phyloP scores from a whole-genome alignment of 2,329 filamentous ascomycete genomes.

The Metarhizium guizhouense region DNA sequence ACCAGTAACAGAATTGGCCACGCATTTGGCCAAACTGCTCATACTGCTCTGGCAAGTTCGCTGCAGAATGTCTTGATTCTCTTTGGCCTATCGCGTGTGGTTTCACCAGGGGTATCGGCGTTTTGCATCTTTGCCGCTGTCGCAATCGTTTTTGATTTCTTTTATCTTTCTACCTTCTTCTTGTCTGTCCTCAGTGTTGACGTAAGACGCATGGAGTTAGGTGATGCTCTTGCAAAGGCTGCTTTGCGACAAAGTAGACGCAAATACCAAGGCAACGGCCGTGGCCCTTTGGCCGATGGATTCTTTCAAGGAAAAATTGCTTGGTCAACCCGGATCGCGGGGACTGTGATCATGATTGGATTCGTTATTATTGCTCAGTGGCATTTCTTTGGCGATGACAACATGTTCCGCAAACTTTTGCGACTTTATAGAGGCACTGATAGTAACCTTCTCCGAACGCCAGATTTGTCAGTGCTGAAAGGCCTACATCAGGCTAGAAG shows the following conservation, averaged over 20 bases:
- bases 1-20: slow-evolving; percentile 62
- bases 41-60: slow-evolving; percentile 58
- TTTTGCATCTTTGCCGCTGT: slow-evolving; percentile 72
- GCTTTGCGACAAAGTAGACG: slow-evolving; percentile 31
- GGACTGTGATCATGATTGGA: slow-evolving; percentile 62
- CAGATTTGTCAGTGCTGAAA: slow-evolving; percentile 35
- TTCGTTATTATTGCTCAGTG: slow-evolving; percentile 68
- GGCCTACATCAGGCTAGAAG: slow-evolving; percentile 66
- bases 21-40: slow-evolving; percentile 64
- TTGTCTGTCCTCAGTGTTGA: slow-evolving; percentile 72
- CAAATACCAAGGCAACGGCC: slow-evolving; percentile 13
- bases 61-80: slow-evolving; percentile 61
- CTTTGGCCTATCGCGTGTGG: slow-evolving; percentile 54
- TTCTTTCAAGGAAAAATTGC: slow-evolving; percentile 56
- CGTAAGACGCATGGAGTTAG: slow-evolving; percentile 65
- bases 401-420: slow-evolving; percentile 23
- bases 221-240: slow-evolving; percentile 57
- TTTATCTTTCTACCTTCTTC: slow-evolving; percentile 74
- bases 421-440: slow-evolving; percentile 14
- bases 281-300: slow-evolving; percentile 45
- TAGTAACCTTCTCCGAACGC: slow-evolving; percentile 19
- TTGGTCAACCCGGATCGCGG: slow-evolving; percentile 65
- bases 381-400: slow-evolving; percentile 63
- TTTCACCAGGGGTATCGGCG: slow-evolving; percentile 61
- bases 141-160: slow-evolving; percentile 67